A percentile compares a stretch with the other conserved stretches of the same genome.
Conservation (phyloP, 768 basidiomycete species). For the Tulasnella calospora region DNA sequence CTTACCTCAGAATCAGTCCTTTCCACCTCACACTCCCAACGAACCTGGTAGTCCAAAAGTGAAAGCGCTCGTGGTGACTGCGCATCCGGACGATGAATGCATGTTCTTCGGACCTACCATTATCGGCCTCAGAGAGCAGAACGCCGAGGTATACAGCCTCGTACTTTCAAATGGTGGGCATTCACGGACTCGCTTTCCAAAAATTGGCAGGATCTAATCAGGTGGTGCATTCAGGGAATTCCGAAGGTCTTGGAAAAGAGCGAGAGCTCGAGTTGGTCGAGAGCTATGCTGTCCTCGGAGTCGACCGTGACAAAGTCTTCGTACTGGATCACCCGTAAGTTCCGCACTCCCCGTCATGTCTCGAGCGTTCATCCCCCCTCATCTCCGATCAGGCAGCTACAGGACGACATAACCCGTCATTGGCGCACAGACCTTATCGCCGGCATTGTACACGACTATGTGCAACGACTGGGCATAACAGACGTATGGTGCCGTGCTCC, state of each 20-base stretch:
- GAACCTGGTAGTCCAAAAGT: neutral
- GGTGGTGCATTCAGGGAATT: slow-evolving; percentile 48
- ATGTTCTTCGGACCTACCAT: slow-evolving; percentile 91
- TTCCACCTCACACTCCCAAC: neutral
- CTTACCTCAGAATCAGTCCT: neutral
- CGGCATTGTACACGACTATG: slow-evolving; percentile 53
- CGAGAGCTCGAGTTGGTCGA: slow-evolving; percentile 55
- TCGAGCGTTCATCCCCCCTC: neutral
- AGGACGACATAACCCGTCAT: slow-evolving; percentile 62
- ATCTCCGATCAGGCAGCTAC: slow-evolving; percentile 47
- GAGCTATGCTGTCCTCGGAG: slow-evolving; percentile 65
- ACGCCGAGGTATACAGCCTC: slow-evolving; percentile 50
- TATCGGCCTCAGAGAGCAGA: slow-evolving; percentile 44
- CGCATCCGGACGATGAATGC: slow-evolving; percentile 92
- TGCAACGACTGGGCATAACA: slow-evolving; percentile 55
- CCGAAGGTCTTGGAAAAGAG: slow-evolving; percentile 63
- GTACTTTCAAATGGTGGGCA: slow-evolving; percentile 62
- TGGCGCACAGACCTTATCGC: slow-evolving; percentile 66
- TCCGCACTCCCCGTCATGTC: neutral
- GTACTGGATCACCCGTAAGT: slow-evolving; percentile 70
- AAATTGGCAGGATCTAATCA: neutral
- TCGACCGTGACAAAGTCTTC: slow-evolving; percentile 51
- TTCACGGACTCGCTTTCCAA: neutral
- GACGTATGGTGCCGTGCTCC: slow-evolving; percentile 45
- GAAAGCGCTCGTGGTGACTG: slow-evolving; percentile 61